A percentile compares a stretch with the other conserved stretches of the same genome.
phyloP scores from a whole-genome alignment of 257 asterid genomes.

The Solanum pennellii region DNA sequence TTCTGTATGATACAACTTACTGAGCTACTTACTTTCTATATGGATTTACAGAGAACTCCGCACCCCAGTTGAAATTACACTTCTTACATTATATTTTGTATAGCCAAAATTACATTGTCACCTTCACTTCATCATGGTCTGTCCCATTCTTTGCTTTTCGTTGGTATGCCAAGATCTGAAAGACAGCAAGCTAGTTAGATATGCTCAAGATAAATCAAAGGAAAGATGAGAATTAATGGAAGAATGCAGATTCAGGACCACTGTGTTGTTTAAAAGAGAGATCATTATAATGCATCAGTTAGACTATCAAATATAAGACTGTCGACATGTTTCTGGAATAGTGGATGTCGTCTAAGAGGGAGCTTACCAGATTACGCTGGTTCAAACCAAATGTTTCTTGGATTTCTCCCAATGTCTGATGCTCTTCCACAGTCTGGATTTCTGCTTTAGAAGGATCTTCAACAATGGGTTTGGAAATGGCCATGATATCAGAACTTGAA shows the following conservation, averaged over 20 bases:
- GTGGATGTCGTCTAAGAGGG: background rate
- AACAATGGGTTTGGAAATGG: background rate
- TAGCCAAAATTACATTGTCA: background rate
- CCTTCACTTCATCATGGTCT: background rate
- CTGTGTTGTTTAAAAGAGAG: background rate
- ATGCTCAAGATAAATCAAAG: background rate
- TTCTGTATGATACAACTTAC: background rate
- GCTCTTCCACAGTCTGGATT: slow-evolving; percentile 41
- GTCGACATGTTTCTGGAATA: background rate
- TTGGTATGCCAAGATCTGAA: slow-evolving; percentile 68
- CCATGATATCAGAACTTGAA: slow-evolving; percentile 14
- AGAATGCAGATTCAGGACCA: background rate
- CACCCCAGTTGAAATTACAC: background rate
- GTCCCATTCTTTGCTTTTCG: slow-evolving; percentile 23
- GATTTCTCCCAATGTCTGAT: slow-evolving; percentile 66
- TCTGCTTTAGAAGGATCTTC: slow-evolving; percentile 31
- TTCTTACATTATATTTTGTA: background rate
- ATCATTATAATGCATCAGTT: background rate
- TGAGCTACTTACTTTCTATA: background rate
- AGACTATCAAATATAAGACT: background rate
- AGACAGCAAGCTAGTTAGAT: background rate
- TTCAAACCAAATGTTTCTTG: slow-evolving; percentile 32
- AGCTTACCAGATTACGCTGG: slow-evolving; percentile 62
- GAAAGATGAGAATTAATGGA: background rate
- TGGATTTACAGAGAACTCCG: background rate